Percentiles rank a stretch among this genome's conserved stretches.
Conservation (phyloP, 768 basidiomycete genomes). For the Nidula microcarpa region DNA sequence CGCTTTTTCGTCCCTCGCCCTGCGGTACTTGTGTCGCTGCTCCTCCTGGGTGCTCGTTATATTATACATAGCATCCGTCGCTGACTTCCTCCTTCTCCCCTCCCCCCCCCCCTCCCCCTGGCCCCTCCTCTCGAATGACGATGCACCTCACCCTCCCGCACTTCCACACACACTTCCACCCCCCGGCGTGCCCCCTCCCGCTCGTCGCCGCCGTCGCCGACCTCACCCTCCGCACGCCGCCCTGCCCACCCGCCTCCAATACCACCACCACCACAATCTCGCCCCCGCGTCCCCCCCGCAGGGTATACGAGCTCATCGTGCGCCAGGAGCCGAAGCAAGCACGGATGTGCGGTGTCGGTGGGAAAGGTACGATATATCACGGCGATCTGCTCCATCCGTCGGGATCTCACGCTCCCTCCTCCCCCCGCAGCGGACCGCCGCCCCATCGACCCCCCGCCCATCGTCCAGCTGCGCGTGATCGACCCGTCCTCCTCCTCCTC, state of each 20-base stretch:
- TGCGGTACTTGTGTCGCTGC: too few relatives aligned
- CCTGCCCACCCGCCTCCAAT: neutral
- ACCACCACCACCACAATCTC: conserved; percentile 13
- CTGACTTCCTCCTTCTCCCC: too few relatives aligned
- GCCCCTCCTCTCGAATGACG: too few relatives aligned
- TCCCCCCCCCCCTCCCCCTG: too few relatives aligned
- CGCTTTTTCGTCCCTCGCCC: too few relatives aligned
- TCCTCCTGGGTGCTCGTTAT: too few relatives aligned
- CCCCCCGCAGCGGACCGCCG: conserved; percentile 75
- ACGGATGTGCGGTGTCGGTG: conserved; percentile 87
- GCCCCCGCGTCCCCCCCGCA: conserved; percentile 25
- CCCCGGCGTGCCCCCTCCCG: conserved; percentile 8
- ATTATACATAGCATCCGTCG: too few relatives aligned
- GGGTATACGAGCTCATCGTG: conserved; percentile 82
- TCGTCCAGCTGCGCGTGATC: conserved; percentile 89
- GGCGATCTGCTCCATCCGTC: neutral
- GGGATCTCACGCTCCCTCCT: neutral
- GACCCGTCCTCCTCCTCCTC: conserved; percentile 41
- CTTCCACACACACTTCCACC: conserved; percentile 7
- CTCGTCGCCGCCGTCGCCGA: conserved; percentile 6
- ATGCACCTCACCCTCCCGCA: conserved; percentile 15
- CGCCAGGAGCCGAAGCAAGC: conserved; percentile 92
- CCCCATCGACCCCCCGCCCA: conserved; percentile 95
- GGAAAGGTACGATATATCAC: conserved; percentile 46
- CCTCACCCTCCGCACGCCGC: neutral